Conservation (phyloP, 2,329 filamentous ascomycete genomes). For the Diaporthe ampelina region DNA sequence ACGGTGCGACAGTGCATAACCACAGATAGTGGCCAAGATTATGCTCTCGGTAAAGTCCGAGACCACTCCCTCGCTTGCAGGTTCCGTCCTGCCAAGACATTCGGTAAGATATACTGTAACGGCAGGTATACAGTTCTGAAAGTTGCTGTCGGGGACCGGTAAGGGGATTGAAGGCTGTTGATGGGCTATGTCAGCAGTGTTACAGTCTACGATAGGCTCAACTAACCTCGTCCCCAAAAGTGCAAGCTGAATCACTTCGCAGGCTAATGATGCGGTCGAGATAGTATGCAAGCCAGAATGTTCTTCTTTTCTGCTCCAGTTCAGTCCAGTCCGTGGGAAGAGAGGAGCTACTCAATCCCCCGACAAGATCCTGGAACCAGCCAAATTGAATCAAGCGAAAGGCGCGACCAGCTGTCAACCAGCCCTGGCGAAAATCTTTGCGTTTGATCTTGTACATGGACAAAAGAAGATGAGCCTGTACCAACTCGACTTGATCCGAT, state of each 20-base stretch:
- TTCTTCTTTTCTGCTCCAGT: background rate
- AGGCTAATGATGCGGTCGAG: slow-evolving; percentile 12
- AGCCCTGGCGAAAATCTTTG: background rate
- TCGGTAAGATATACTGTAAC: background rate
- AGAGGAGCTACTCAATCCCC: background rate
- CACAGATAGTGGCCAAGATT: background rate
- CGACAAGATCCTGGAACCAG: slow-evolving; percentile 1
- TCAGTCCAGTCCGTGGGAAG: background rate
- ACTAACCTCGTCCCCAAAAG: slow-evolving; percentile 16
- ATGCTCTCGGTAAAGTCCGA: slow-evolving; percentile 16
- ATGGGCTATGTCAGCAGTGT: background rate
- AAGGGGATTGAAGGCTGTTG: background rate
- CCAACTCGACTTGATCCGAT: background rate
- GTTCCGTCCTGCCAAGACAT: background rate
- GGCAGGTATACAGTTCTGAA: background rate
- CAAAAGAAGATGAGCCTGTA: background rate
- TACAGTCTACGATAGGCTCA: too few relatives aligned
- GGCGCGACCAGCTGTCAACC: background rate
- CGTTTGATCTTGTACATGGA: background rate
- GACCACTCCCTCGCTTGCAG: background rate
- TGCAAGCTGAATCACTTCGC: background rate
- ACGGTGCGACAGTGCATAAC: background rate
- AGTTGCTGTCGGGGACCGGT: background rate
- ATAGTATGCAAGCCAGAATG: slow-evolving; percentile 10
- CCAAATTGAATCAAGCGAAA: background rate